Evolutionary conservation across 495 filamentous ascomycete species (phyloP), one percentile per base, ranked within the genome.

Genomic region (Cercophora newfieldiana): DNA sequence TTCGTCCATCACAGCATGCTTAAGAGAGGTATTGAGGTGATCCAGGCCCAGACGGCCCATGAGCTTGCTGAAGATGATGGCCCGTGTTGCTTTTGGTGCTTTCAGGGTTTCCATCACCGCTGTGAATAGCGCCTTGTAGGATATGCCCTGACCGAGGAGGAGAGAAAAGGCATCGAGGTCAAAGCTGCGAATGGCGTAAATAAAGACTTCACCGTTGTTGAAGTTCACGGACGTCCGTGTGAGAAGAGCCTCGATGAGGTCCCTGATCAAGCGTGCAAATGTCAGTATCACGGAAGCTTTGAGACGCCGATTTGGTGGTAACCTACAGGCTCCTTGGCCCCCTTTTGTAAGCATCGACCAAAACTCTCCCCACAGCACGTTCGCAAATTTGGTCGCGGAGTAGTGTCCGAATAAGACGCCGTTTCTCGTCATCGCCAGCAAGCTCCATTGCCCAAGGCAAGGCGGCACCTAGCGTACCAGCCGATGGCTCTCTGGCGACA

Each of bases 301-400:
- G n/a, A 33, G 2, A 21, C 21, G 7, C 22, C 24, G 48, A 33
- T 29, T 7, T 25, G 28, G 22, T 14, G 18, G 22, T 16, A 0
- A 72, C 73, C 60, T 58, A 74, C 73, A 48, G 22, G 22, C 71
- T 65, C 0, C n/a, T 61, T 7, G 74, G 73, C 1, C 71, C 68
- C 21, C 70, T 68, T 50, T 75, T 71, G 25, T 70, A 68, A 1
- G 72, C 71, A n/a, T 77, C 68, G 28, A 80, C 70, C 30, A 82
- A 71, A 0, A 78, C 71, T 22, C 69, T 72, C 0, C 73, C 75
- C 3, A 72, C 69, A 1, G 74, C 69, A 28, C 74, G 74, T 7
- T 74, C 74, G 63, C 54, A 71, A 61, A 64, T 71, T 24, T 28
- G 73, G 50, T 71, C 75, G 60, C 51, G 54, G 7, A 70, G 66